Conservation (phyloP, 768 basidiomycete species). For the Xerocomellus chrysenteron region DNA sequence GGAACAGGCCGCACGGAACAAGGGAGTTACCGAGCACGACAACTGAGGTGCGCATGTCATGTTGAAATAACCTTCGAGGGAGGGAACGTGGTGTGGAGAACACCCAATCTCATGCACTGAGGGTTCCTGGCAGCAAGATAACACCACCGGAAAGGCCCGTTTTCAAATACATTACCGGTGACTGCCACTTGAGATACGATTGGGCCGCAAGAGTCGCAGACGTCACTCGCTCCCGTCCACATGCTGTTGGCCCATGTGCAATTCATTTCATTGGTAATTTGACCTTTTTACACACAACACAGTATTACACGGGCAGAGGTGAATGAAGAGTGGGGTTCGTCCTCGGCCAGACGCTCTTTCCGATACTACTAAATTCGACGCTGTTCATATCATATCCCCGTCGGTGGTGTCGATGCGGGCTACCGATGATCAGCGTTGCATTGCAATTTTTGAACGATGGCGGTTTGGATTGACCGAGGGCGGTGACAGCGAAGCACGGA, state of each 20-base stretch:
- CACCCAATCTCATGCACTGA: conserved; percentile 8
- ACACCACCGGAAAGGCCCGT: conserved; percentile 16
- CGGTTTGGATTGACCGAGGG: background rate
- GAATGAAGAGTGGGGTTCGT: conserved; percentile 7
- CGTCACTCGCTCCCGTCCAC: conserved; percentile 23
- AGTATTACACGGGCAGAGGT: background rate
- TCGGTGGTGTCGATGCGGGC: conserved; percentile 9
- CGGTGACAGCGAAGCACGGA: conserved; percentile 10
- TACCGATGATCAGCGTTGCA: conserved; percentile 5
- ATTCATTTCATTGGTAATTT: conserved; percentile 16
- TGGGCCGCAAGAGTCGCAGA: conserved; percentile 7
- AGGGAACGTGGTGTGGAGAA: conserved; percentile 34
- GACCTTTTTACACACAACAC: background rate
- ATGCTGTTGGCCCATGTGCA: conserved; percentile 22
- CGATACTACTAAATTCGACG: conserved; percentile 11
- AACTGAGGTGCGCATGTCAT: background rate
- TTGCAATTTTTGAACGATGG: background rate
- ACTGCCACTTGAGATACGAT: conserved; percentile 1
- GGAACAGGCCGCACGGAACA: conserved; percentile 13
- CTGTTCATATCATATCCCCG: conserved; percentile 6
- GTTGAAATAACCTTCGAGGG: conserved; percentile 31
- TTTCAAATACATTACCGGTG: conserved; percentile 19
- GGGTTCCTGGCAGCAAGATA: conserved; percentile 19
- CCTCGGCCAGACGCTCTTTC: conserved; percentile 14
- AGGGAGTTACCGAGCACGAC: conserved; percentile 24